Evolutionary conservation across 306 rosid genomes (phyloP).

Genomic region (Cicer cuneatum): DNA sequence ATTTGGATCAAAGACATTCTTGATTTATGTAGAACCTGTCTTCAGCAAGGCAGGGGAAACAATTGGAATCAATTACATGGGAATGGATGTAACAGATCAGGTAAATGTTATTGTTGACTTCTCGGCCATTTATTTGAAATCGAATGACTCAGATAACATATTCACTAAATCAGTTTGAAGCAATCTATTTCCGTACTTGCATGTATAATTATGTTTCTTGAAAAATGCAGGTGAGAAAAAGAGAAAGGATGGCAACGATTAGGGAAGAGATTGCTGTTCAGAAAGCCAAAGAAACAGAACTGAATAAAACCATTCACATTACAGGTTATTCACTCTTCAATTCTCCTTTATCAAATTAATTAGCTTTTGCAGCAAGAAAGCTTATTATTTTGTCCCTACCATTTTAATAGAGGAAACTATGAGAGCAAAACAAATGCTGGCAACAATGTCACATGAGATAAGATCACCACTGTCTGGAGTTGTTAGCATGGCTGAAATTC

Average conservation of each 20-base stretch:
- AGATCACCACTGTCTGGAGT: conserved; percentile 93
- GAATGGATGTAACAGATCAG: conserved; percentile 98
- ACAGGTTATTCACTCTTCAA: conserved; percentile 62
- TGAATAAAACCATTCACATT: conserved; percentile 92
- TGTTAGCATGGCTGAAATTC: conserved; percentile 95
- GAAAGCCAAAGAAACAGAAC: conserved; percentile 90
- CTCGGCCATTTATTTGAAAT: no score
- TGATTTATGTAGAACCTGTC: conserved; percentile 92
- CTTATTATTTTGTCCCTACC: conserved; percentile 27
- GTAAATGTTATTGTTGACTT: conserved; percentile 41
- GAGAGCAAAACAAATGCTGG: conserved; percentile 97
- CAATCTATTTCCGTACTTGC: neutral
- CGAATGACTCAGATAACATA: no score
- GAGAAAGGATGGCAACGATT: conserved; percentile 89
- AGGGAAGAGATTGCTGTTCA: conserved; percentile 93
- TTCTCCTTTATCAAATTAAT: conserved; percentile 23
- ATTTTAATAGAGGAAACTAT: conserved; percentile 81
- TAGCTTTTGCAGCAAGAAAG: conserved; percentile 20
- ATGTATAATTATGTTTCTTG: conserved; percentile 33
- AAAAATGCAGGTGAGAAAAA: conserved; percentile 71
- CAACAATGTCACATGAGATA: conserved; percentile 98
- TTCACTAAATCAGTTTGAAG: no score
- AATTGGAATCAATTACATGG: conserved; percentile 93
- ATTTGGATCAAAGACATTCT: conserved; percentile 85
- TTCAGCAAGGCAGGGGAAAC: conserved; percentile 92